phyloP scores from a whole-genome alignment of 106 monocot species.

The Platanthera zijinensis region DNA sequence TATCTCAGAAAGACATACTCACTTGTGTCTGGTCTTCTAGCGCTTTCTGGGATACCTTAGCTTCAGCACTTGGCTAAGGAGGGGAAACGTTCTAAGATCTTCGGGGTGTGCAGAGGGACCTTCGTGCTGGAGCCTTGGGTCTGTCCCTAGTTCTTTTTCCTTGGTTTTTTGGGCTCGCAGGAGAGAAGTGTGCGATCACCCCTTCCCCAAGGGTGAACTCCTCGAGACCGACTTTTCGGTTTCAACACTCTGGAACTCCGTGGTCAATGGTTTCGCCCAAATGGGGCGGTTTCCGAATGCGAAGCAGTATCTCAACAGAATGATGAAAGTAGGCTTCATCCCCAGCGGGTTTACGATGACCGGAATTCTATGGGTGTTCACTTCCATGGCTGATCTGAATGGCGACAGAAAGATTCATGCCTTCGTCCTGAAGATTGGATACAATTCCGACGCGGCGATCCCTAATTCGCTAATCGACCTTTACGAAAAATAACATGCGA shows the following conservation, averaged over 20 bases:
- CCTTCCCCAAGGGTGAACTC: too few relatives aligned
- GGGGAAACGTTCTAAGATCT: too few relatives aligned
- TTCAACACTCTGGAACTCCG: constrained; percentile 94
- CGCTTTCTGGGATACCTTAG: too few relatives aligned
- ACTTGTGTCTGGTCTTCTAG: too few relatives aligned
- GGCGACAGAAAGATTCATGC: constrained; percentile 41
- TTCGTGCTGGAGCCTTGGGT: too few relatives aligned
- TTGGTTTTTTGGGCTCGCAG: too few relatives aligned
- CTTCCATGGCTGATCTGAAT: constrained; percentile 32
- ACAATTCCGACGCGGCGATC: constrained; percentile 16
- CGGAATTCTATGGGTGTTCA: constrained; percentile 47
- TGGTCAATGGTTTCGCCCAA: constrained; percentile 72
- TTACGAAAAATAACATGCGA: constrained; percentile 54
- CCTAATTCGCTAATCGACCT: constrained; percentile 58
- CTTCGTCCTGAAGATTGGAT: constrained; percentile 37
- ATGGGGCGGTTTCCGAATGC: constrained; percentile 30
- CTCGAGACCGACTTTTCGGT: too few relatives aligned
- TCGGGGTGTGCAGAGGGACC: too few relatives aligned
- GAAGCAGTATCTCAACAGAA: constrained; percentile 30
- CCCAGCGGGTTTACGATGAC: constrained; percentile 54
- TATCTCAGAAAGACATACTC: too few relatives aligned
- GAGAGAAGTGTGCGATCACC: too few relatives aligned
- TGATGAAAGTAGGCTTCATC: constrained; percentile 34
- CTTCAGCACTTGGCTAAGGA: too few relatives aligned
- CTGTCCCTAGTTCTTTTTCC: too few relatives aligned